Base-by-base conservation (phyloP, 805 yeast species). In the Zygosaccharomyces pseudorouxii region DNA sequence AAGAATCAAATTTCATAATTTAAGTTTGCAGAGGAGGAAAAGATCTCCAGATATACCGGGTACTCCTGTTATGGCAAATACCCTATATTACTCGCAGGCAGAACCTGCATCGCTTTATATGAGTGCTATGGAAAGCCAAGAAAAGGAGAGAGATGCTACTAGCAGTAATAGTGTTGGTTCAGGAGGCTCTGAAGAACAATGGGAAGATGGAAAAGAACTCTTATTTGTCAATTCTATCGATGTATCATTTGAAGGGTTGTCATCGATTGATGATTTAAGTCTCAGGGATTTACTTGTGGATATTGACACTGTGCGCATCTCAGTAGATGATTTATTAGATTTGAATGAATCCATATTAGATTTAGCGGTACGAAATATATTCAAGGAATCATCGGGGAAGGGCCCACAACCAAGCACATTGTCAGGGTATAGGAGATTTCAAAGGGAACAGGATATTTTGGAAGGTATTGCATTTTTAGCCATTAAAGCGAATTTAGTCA, bases 71-170 rank as follows among this genome's bases (percentile, higher is more conserved):
- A 59, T 82, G 48, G 63, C 74, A 62, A 76, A 75, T 31, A 82
- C 89, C 56, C 75, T 79, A 68, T 70, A 81, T 31, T 83, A 82
- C 59, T 80, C 92, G 1, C 83, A 79, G 46, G 81, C 78, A 44
- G 85, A 83, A 48, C 84, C 87, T 1, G 75, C 80, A 41, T 81
- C 89, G 2, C 75, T 87, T 16, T 88, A 86, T 60, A 81, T 86
- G 90, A 86, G 95, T 65, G 95, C 96, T 2, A 72, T 84, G 9
- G 80, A 87, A 0, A 74, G 77, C 43, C 60, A 79, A 1, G 68
- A 74, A 42, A 62, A 55, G 25, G 52, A 43, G 4, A 14, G 38
- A 19, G 49, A 50, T 4, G 28, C 62, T 3, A 48, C 63, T 0
- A 55, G 43, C 49, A 53, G 58, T 14, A 73, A 74, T 53, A 49